A percentile compares a stretch with the other conserved stretches of the same genome.
phyloP scores from a whole-genome alignment of 1,284 basidiomycete species.

The Heterobasidion parviporum region DNA sequence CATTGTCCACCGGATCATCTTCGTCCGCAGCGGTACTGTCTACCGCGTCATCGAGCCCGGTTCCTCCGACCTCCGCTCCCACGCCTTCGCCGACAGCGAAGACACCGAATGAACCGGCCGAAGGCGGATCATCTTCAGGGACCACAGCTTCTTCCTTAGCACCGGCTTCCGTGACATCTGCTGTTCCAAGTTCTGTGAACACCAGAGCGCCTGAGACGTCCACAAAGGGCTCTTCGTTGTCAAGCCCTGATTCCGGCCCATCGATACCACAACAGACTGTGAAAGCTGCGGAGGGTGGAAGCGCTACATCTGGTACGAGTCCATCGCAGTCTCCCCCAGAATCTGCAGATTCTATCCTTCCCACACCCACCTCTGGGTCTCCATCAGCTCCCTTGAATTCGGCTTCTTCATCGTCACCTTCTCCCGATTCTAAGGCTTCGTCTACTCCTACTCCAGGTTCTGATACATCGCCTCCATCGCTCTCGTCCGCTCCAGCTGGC shows the following conservation, averaged over 20 bases:
- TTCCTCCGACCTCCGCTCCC: background rate
- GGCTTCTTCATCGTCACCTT: background rate
- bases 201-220: no score
- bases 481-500: slow-evolving; percentile 1
- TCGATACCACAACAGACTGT: background rate
- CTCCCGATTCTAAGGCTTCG: background rate
- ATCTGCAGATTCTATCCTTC: background rate
- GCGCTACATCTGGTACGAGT: background rate
- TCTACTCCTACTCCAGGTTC: slow-evolving; percentile 3
- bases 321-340: background rate
- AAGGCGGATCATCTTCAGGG: background rate
- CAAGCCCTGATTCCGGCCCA: background rate
- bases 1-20: background rate
- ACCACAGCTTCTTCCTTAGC: background rate
- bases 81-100: background rate
- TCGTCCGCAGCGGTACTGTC: background rate
- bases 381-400: background rate
- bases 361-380: background rate
- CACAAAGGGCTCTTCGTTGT: background rate
- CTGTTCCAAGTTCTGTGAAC: background rate
- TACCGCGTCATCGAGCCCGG: background rate
- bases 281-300: background rate
- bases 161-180: background rate
- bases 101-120: background rate
- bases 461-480: slow-evolving; percentile 2